A percentile compares a stretch with the other conserved stretches of the same genome.
Evolutionary conservation across 345 rosid species (phyloP).

Genomic region (Moricandia arvensis): DNA sequence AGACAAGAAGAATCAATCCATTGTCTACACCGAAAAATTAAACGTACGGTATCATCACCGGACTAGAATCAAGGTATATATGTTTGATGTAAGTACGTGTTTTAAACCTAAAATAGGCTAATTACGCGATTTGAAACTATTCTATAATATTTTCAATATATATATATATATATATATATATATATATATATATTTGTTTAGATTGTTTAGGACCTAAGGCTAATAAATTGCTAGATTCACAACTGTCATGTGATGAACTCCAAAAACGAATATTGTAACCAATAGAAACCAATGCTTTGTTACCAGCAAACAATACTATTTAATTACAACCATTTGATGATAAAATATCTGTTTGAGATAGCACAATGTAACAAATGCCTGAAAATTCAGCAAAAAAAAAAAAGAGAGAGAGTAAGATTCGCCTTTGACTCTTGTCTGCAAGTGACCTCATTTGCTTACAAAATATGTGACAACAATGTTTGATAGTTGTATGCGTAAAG

Average conservation of each 20-base stretch:
- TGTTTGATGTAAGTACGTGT: not conserved
- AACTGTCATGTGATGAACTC: slow-evolving; percentile 30
- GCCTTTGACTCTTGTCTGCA: slow-evolving; percentile 29
- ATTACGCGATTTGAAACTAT: slow-evolving; percentile 1
- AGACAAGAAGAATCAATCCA: not conserved
- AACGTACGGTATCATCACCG: not conserved
- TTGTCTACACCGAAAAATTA: not conserved
- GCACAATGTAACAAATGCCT: slow-evolving; percentile 22
- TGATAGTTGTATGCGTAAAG: slow-evolving; percentile 16
- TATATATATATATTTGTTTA: not conserved
- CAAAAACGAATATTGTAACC: not conserved
- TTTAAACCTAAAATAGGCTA: slow-evolving; percentile 6
- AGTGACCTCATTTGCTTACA: slow-evolving; percentile 24
- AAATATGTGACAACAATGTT: slow-evolving; percentile 24
- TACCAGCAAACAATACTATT: slow-evolving; percentile 13
- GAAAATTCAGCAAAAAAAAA: not conserved
- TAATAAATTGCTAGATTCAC: slow-evolving; percentile 21
- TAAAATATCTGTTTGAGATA: slow-evolving; percentile 25
- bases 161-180: too few species aligned
- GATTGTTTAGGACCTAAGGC: not conserved
- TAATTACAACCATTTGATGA: slow-evolving; percentile 22
- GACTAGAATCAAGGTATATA: not conserved
- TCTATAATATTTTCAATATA: not conserved
- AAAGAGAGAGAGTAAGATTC: slow-evolving; percentile 19
- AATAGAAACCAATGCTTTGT: not conserved